Evolutionary conservation across 2,329 filamentous ascomycete genomes (phyloP).

Genomic region (Hortaea sp.): DNA sequence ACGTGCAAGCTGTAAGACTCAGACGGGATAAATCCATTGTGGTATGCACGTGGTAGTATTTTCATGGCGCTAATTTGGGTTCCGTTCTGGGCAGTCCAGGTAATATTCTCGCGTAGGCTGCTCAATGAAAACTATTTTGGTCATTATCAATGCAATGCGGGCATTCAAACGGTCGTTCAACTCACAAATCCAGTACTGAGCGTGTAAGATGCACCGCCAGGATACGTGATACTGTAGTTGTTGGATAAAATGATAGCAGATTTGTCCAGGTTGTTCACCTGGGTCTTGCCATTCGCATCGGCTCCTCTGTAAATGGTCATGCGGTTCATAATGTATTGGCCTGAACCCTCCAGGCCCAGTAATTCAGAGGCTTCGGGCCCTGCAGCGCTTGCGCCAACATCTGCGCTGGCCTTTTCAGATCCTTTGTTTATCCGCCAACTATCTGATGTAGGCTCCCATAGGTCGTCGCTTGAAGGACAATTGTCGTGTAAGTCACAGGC

Average conservation of each 20-base stretch:
- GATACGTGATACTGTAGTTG: slow-evolving; percentile 4
- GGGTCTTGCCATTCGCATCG: neutral
- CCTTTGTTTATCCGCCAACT: neutral
- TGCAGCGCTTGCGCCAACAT: slow-evolving; percentile 1
- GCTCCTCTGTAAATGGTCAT: slow-evolving; percentile 1
- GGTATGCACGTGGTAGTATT: slow-evolving; percentile 5
- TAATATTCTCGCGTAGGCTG: neutral
- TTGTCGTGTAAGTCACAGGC: slow-evolving; percentile 4
- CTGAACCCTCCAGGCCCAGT: slow-evolving; percentile 5
- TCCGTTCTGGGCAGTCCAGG: neutral
- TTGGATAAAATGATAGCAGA: slow-evolving; percentile 4
- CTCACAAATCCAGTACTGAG: slow-evolving; percentile 7
- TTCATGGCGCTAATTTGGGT: neutral
- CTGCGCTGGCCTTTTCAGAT: neutral
- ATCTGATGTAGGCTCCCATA: slow-evolving; percentile 1
- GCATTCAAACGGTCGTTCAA: neutral
- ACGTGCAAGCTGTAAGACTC: slow-evolving; percentile 10
- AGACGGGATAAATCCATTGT: slow-evolving; percentile 6
- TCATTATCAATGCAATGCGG: neutral
- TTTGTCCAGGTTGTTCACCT: neutral
- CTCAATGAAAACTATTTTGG: slow-evolving; percentile 7
- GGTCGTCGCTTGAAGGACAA: neutral
- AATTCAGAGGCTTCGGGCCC: slow-evolving; percentile 4
- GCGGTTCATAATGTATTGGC: slow-evolving; percentile 2
- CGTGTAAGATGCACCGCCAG: slow-evolving; percentile 4